Conservation (phyloP, 2,329 filamentous ascomycete genomes). For the Cladosporium sp. region DNA sequence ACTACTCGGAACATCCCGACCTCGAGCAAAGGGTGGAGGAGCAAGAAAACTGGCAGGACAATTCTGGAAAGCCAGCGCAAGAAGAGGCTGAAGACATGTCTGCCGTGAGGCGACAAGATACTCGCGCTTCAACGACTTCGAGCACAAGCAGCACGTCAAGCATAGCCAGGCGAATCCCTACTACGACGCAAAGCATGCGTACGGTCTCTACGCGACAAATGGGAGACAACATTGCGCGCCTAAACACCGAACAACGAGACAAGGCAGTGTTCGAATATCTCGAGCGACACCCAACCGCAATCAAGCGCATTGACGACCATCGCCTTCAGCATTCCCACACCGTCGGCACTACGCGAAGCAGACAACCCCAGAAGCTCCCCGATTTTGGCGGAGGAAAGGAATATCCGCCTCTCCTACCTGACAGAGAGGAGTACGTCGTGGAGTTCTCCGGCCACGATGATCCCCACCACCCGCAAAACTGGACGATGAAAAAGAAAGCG, state of each 20-base stretch:
- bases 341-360: slow-evolving; percentile 49
- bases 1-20: slow-evolving; percentile 4
- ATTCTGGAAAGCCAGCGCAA: not conserved
- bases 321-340: slow-evolving; percentile 66
- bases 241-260: slow-evolving; percentile 39
- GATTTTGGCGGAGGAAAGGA: slow-evolving; percentile 69
- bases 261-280: slow-evolving; percentile 39
- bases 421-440: slow-evolving; percentile 72
- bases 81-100: slow-evolving; percentile 11
- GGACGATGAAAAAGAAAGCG: slow-evolving; percentile 71
- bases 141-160: not conserved
- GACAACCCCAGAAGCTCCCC: slow-evolving; percentile 49
- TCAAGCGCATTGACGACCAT: slow-evolving; percentile 67
- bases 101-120: not conserved
- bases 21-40: not conserved
- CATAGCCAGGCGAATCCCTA: not conserved
- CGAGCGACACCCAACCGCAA: slow-evolving; percentile 63
- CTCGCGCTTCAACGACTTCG: slow-evolving; percentile 1
- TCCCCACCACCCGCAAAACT: slow-evolving; percentile 77
- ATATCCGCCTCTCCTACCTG: slow-evolving; percentile 64
- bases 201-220: slow-evolving; percentile 8
- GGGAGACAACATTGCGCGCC: slow-evolving; percentile 10
- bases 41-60: slow-evolving; percentile 2
- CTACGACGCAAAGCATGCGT: slow-evolving; percentile 2
- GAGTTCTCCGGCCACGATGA: slow-evolving; percentile 79